A percentile compares a stretch with the other conserved stretches of the same genome.
Conservation (phyloP, 495 filamentous ascomycete species). For the Staphylotrichum longicolle region DNA sequence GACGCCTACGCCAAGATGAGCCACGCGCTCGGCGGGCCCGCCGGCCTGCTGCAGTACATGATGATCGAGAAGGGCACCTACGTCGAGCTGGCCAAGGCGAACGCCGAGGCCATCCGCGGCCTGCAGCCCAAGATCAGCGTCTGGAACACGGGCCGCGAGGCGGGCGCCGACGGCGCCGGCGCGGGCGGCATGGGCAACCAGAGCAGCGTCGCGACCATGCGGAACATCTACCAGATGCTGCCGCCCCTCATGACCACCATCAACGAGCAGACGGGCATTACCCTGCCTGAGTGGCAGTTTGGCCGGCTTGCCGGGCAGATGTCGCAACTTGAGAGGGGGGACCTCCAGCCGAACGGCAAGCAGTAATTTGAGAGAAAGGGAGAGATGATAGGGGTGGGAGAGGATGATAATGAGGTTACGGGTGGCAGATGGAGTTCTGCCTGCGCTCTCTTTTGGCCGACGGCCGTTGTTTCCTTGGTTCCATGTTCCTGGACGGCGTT, state of each 20-base stretch:
- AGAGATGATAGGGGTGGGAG: no score
- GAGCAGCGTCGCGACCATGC: slow-evolving; percentile 40
- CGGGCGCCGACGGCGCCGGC: slow-evolving; percentile 34
- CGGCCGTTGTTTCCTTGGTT: no score
- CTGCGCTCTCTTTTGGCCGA: no score
- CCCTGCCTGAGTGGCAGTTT: slow-evolving; percentile 69
- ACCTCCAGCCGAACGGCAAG: slow-evolving; percentile 23
- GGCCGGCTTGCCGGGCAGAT: slow-evolving; percentile 43
- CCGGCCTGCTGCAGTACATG: slow-evolving; percentile 70
- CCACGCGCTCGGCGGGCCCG: slow-evolving; percentile 69
- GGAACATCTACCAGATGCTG: slow-evolving; percentile 69
- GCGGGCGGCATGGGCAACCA: slow-evolving; percentile 33
- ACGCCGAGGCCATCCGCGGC: slow-evolving; percentile 69
- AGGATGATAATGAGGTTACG: no score
- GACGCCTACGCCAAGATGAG: slow-evolving; percentile 69
- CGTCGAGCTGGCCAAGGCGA: slow-evolving; percentile 62
- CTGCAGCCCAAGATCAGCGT: slow-evolving; percentile 83
- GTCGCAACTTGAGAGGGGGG: slow-evolving; percentile 24
- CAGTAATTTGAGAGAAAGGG: background rate
- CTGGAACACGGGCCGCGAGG: slow-evolving; percentile 71
- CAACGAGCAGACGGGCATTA: slow-evolving; percentile 78
- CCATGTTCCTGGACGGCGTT: no score
- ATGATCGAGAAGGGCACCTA: slow-evolving; percentile 72
- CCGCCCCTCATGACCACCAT: slow-evolving; percentile 78
- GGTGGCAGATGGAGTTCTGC: no score